These are phyloP conservation scores for Apophysomyces ossiformis DNA, from an alignment of 371 early-diverging fungal genomes.

Conservation along the genomic window DNA sequence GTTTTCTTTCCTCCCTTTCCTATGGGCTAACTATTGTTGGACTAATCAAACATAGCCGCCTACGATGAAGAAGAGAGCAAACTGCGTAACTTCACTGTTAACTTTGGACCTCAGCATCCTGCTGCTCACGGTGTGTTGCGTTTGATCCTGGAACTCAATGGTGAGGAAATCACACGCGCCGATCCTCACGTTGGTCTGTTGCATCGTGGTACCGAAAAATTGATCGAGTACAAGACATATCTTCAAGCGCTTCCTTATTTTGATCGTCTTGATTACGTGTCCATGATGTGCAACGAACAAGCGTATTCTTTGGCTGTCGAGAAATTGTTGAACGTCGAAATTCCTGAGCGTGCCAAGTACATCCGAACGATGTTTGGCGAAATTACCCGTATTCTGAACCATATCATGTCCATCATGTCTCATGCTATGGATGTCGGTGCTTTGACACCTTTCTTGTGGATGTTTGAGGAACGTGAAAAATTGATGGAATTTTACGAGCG, in stretches of 20 bases:
- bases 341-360: slow-evolving; percentile 93
- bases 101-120: slow-evolving; percentile 99
- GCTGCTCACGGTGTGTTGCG: slow-evolving; percentile 99
- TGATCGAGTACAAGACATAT: slow-evolving; percentile 98
- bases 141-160: slow-evolving; percentile 92
- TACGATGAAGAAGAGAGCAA: slow-evolving; percentile 62
- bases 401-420: slow-evolving; percentile 96
- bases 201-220: slow-evolving; percentile 97
- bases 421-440: slow-evolving; percentile 98
- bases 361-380: slow-evolving; percentile 97
- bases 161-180: slow-evolving; percentile 91
- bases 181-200: slow-evolving; percentile 98
- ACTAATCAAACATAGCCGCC: slow-evolving; percentile 25
- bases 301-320: slow-evolving; percentile 96
- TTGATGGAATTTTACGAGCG: slow-evolving; percentile 99
- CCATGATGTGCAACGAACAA: slow-evolving; percentile 97
- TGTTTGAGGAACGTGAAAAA: slow-evolving; percentile 98
- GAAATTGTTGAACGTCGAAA: slow-evolving; percentile 96
- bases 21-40: not conserved
- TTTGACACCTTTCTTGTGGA: slow-evolving; percentile 96
- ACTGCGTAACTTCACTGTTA: slow-evolving; percentile 86
- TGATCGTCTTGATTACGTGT: slow-evolving; percentile 98
- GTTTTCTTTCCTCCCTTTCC: no score
- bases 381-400: slow-evolving; percentile 96
- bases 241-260: slow-evolving; percentile 98